phyloP scores from a whole-genome alignment of 2,329 filamentous ascomycete species.

The Trichothecium roseum region DNA sequence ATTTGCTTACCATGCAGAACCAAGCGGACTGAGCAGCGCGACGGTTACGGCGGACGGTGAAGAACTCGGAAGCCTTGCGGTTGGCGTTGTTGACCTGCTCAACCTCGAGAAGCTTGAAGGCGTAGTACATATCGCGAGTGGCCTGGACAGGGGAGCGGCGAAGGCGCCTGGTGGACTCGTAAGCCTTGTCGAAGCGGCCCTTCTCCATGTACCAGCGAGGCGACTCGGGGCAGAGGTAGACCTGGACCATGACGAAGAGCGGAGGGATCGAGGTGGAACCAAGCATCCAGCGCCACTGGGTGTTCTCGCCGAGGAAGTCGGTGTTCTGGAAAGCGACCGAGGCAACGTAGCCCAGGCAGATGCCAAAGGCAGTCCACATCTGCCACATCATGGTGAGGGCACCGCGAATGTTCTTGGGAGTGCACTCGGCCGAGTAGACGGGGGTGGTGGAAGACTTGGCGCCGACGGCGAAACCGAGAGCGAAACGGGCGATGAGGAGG shows the following conservation, averaged over 20 bases:
- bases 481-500: slow-evolving; percentile 20
- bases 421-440: slow-evolving; percentile 24
- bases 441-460: slow-evolving; percentile 23
- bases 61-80: slow-evolving; percentile 22
- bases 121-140: slow-evolving; percentile 40
- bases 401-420: slow-evolving; percentile 26
- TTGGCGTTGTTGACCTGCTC: slow-evolving; percentile 17
- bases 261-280: slow-evolving; percentile 44
- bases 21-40: slow-evolving; percentile 24
- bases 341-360: slow-evolving; percentile 25
- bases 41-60: slow-evolving; percentile 23
- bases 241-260: slow-evolving; percentile 35
- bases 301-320: slow-evolving; percentile 21
- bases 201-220: slow-evolving; percentile 45
- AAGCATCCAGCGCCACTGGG: slow-evolving; percentile 27
- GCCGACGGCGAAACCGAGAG: slow-evolving; percentile 25
- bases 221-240: slow-evolving; percentile 45
- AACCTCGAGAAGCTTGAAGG: slow-evolving; percentile 25
- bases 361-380: slow-evolving; percentile 26
- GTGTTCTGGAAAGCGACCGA: slow-evolving; percentile 18
- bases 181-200: slow-evolving; percentile 32
- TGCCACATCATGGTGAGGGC: slow-evolving; percentile 28
- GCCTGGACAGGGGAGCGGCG: slow-evolving; percentile 38
- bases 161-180: slow-evolving; percentile 30
- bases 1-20: slow-evolving; percentile 20